Percentiles rank a stretch among this genome's conserved stretches.
These are phyloP conservation scores for Apiotrichum domesticum DNA, from an alignment of 1,284 basidiomycete species.

Conservation along the genomic window DNA sequence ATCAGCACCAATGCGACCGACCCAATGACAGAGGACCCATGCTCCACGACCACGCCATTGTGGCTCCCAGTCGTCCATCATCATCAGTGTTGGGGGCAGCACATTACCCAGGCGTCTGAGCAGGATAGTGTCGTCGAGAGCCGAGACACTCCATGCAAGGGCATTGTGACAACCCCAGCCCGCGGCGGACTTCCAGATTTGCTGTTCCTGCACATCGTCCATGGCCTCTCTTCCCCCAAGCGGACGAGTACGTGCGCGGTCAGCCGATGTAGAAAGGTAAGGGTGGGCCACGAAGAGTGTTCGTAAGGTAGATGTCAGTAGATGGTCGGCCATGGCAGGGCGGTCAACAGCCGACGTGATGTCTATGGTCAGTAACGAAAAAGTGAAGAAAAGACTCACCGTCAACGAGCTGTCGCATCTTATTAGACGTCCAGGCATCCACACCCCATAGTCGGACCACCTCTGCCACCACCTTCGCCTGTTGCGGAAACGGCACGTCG, in stretches of 20 bases:
- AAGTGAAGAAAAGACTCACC: slow-evolving; percentile 13
- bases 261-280: slow-evolving; percentile 16
- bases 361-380: neutral
- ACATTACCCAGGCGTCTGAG: slow-evolving; percentile 31
- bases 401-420: slow-evolving; percentile 18
- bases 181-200: slow-evolving; percentile 26
- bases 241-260: slow-evolving; percentile 18
- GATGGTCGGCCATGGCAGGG: slow-evolving; percentile 14
- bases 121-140: slow-evolving; percentile 4
- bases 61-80: slow-evolving; percentile 47
- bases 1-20: slow-evolving; percentile 9
- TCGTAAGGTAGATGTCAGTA: slow-evolving; percentile 21
- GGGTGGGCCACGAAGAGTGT: slow-evolving; percentile 25
- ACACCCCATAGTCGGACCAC: slow-evolving; percentile 26
- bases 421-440: slow-evolving; percentile 27
- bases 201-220: slow-evolving; percentile 32
- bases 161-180: slow-evolving; percentile 34
- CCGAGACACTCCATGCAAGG: slow-evolving; percentile 21
- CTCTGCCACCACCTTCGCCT: slow-evolving; percentile 19
- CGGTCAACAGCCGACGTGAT: slow-evolving; percentile 5
- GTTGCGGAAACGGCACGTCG: slow-evolving; percentile 19
- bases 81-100: slow-evolving; percentile 41
- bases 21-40: slow-evolving; percentile 28
- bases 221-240: slow-evolving; percentile 26
- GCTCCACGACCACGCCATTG: slow-evolving; percentile 35